Conservation (phyloP, 1,139 yeast genomes). For the Debaryomycetaceae sp. region DNA sequence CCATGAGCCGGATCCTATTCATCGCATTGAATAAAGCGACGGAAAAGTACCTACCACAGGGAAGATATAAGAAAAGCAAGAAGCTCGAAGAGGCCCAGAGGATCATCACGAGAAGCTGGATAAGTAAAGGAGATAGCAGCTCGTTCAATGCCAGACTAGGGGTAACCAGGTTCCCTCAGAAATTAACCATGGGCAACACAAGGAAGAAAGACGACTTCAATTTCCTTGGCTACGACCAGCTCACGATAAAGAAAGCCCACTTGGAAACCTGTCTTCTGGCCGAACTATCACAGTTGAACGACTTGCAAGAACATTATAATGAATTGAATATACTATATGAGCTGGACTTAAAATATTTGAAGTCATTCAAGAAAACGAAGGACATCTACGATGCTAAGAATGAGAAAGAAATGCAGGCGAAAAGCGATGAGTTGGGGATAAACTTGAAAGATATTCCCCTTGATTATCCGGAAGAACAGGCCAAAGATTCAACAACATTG, state of each 20-base stretch:
- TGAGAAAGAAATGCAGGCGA: constrained; percentile 9
- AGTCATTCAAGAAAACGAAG: constrained; percentile 22
- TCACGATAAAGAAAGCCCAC: constrained; percentile 25
- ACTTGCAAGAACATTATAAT: constrained; percentile 26
- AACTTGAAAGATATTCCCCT: constrained; percentile 4
- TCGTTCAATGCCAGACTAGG: constrained; percentile 32
- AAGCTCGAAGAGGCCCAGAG: constrained; percentile 26
- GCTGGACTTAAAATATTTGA: constrained; percentile 33
- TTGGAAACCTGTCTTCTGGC: constrained; percentile 43
- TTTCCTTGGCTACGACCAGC: constrained; percentile 30
- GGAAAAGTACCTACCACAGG: constrained; percentile 20
- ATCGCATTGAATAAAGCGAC: constrained; percentile 28
- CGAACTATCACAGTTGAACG: constrained; percentile 35
- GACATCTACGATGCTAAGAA: constrained; percentile 5
- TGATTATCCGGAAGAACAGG: constrained; percentile 4
- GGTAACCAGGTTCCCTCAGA: constrained; percentile 33
- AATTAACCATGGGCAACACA: constrained; percentile 13
- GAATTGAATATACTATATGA: constrained; percentile 21
- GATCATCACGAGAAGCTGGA: constrained; percentile 30
- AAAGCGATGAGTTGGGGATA: constrained; percentile 7
- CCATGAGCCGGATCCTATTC: constrained; percentile 27
- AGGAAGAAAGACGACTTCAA: constrained; percentile 16
- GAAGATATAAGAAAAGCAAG: constrained; percentile 9
- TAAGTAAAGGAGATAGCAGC: constrained; percentile 16
- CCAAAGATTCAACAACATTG: constrained; percentile 1